Conservation (phyloP, 306 rosid species). For the Urtica urens region DNA sequence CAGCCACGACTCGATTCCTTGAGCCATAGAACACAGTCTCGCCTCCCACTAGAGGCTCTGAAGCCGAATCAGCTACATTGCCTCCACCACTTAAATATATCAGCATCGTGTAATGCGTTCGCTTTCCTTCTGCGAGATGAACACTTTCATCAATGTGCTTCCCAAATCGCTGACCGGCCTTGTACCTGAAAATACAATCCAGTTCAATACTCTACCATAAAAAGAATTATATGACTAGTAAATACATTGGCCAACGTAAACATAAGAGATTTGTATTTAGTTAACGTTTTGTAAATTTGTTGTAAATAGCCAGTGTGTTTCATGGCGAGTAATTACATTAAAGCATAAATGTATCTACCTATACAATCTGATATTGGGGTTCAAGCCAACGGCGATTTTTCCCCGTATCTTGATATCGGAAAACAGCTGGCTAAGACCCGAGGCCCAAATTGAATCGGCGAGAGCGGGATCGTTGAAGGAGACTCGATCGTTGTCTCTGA, state of each 20-base stretch:
- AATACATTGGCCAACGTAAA: neutral
- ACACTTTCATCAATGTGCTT: slow-evolving; percentile 86
- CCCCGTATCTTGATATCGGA: slow-evolving; percentile 58
- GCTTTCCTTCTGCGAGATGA: slow-evolving; percentile 62
- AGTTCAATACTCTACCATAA: too few species aligned
- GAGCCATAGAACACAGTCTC: slow-evolving; percentile 86
- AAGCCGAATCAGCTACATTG: slow-evolving; percentile 29
- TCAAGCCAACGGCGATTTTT: slow-evolving; percentile 65
- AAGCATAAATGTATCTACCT: slow-evolving; percentile 22
- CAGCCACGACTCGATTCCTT: slow-evolving; percentile 64
- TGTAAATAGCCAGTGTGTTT: neutral
- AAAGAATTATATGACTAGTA: neutral
- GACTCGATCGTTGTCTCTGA: slow-evolving; percentile 72
- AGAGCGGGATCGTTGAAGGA: slow-evolving; percentile 57
- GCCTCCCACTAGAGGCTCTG: slow-evolving; percentile 69
- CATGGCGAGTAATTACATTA: neutral
- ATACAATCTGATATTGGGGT: slow-evolving; percentile 77
- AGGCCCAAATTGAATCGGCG: slow-evolving; percentile 61
- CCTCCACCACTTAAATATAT: slow-evolving; percentile 75
- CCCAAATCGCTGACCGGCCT: slow-evolving; percentile 79
- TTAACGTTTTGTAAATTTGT: too few species aligned
- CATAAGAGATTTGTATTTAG: too few species aligned
- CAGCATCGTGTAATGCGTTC: slow-evolving; percentile 67
- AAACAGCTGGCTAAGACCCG: slow-evolving; percentile 57
- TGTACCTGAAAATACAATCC: slow-evolving; percentile 42